These are phyloP conservation scores for Triticum aestivum DNA, from an alignment of 176 grass and related monocot genomes.

Conservation along the genomic window IWGSC_CS_RefSeq_v2.1 NC_057807.1:586631040-586631539, in stretches of 20 bases:
- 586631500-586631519: background rate
- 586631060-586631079: background rate
- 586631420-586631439: constrained; percentile 78
- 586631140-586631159: constrained; percentile 10
- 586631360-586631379: constrained; percentile 89
- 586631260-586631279: constrained; percentile 25
- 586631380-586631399: constrained; percentile 98
- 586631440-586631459: constrained; percentile 80
- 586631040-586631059: background rate
- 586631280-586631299: constrained; percentile 26
- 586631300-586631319: background rate
- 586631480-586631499: constrained; percentile 19
- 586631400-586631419: constrained; percentile 88
- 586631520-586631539: background rate
- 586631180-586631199: background rate
- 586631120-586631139: constrained; percentile 9
- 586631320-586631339: background rate
- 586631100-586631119: background rate
- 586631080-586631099: background rate
- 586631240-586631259: background rate
- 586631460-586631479: constrained; percentile 90
- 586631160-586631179: background rate
- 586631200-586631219: constrained; percentile 13
- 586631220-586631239: background rate
- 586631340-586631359: background rate